A percentile compares a stretch with the other conserved stretches of the same genome.
Conservation (phyloP, 805 yeast species). For the Saccharomycopsis babjevae region DNA sequence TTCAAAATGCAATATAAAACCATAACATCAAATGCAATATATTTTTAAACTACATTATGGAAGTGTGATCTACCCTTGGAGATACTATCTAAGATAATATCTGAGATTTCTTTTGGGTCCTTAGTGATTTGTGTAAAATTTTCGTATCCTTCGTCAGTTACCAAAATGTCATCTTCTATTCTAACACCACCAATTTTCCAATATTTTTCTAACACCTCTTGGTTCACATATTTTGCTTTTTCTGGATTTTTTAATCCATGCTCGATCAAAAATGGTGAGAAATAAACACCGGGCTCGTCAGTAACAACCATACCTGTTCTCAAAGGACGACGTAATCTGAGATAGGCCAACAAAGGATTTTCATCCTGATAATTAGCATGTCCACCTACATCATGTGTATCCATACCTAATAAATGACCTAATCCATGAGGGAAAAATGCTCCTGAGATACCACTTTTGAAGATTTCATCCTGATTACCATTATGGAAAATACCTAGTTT, state of each 20-base stretch:
- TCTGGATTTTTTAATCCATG: slow-evolving; percentile 43
- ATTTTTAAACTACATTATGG: slow-evolving; percentile 39
- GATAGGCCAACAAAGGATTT: slow-evolving; percentile 62
- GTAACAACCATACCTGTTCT: slow-evolving; percentile 78
- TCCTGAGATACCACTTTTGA: slow-evolving; percentile 57
- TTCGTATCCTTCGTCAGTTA: slow-evolving; percentile 69
- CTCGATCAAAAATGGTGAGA: slow-evolving; percentile 71
- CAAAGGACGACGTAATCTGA: slow-evolving; percentile 70
- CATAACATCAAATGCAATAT: not conserved
- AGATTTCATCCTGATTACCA: slow-evolving; percentile 52
- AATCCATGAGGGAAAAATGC: slow-evolving; percentile 92
- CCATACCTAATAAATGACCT: slow-evolving; percentile 90
- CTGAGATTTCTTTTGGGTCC: slow-evolving; percentile 73
- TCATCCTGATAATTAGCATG: slow-evolving; percentile 75
- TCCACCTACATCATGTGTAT: slow-evolving; percentile 95
- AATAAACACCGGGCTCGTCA: slow-evolving; percentile 92
- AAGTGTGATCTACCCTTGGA: slow-evolving; percentile 51
- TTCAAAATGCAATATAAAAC: not conserved
- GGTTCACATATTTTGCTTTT: slow-evolving; percentile 49
- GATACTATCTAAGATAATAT: slow-evolving; percentile 63
- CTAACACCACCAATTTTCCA: slow-evolving; percentile 94
- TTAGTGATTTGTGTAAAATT: slow-evolving; percentile 75
- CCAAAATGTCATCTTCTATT: slow-evolving; percentile 85
- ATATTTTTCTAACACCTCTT: slow-evolving; percentile 60
- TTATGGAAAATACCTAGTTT: slow-evolving; percentile 68